Base-by-base conservation (phyloP, 2,329 filamentous ascomycete genomes). In the Diaporthe capsici region DNA sequence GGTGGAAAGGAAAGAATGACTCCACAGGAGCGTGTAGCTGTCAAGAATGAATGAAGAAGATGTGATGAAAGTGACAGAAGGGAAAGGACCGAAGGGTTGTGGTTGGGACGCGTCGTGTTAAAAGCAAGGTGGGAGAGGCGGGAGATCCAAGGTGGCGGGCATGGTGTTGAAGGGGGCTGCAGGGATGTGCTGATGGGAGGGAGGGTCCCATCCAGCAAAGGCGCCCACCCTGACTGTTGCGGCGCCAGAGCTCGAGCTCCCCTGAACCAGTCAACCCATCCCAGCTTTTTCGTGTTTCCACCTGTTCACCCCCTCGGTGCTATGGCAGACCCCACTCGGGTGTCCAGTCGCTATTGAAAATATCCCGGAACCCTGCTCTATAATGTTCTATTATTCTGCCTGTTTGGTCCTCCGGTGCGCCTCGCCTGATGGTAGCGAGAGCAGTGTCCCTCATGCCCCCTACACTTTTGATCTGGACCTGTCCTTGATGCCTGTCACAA, bases 1-100 rank as follows among this genome's bases (percentile, higher is more conserved):
- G 71, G 49, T 31, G 44, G n/a, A 63, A 73, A 42, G 47, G 71
- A 73, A 72, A 55, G 71, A 73, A 65, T 73, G 71, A 73, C 71
- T 73, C 71, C 71, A 42, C 71, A 63, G 49, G 71, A 63, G 71
- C 58, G 71, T 68, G 47, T 65, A 44, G 42, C 60, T 51, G 47
- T 73, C 34, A 42, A 72, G 49, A 53, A 73, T 61, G 60, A 73
- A 39, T 22, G 60, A 65, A 55, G 71, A 65, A 73, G 71, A 73
- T 51, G 60, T 73, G 71, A 65, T 63, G n/a, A 42, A 72, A 47
- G 49, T 34, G 34, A 55, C n/a, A 39, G 65, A 42, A 34, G 4
- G 20, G 20, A 44, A 53, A 25, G 37, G 28, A 28, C 6, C 25
- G 39, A 44, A 10, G 20, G 15, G 47, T 68, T 37, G n/a, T 25